These are phyloP conservation scores for Alternaria triticina DNA, from an alignment of 2,329 filamentous ascomycete genomes.

Conservation along the genomic window DNA sequence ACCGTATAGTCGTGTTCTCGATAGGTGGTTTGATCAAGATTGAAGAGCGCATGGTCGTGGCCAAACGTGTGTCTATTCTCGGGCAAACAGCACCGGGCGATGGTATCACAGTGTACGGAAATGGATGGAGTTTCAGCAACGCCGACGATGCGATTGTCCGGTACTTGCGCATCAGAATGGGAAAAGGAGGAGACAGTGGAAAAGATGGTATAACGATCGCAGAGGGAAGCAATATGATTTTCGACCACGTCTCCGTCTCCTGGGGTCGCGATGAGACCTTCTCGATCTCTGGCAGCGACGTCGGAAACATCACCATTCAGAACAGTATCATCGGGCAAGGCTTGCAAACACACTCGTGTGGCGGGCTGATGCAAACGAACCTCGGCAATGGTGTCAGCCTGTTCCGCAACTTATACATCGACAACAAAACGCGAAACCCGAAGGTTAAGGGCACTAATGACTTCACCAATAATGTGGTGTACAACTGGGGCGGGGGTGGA, in stretches of 20 bases:
- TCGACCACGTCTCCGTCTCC: constrained; percentile 61
- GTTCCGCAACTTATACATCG: constrained; percentile 63
- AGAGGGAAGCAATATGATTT: constrained; percentile 61
- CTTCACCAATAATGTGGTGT: constrained; percentile 59
- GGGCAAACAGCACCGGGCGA: constrained; percentile 60
- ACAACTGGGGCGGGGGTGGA: constrained; percentile 63
- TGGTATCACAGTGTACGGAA: constrained; percentile 61
- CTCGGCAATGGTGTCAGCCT: constrained; percentile 56
- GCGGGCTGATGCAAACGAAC: constrained; percentile 58
- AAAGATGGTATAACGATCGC: constrained; percentile 64
- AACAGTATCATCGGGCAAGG: constrained; percentile 63
- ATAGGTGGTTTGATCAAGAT: constrained; percentile 60
- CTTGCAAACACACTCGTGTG: constrained; percentile 61
- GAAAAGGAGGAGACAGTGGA: constrained; percentile 57
- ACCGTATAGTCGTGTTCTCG: constrained; percentile 59
- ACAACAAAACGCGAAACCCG: constrained; percentile 64
- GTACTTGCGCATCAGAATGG: constrained; percentile 64
- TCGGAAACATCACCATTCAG: constrained; percentile 58
- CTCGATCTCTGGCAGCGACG: constrained; percentile 56
- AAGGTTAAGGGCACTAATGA: constrained; percentile 65
- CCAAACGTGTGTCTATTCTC: constrained; percentile 57
- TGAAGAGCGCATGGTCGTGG: constrained; percentile 54
- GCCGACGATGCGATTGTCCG: constrained; percentile 61
- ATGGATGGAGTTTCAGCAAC: constrained; percentile 60
- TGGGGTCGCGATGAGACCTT: constrained; percentile 66